Evolutionary conservation across 176 grass and related monocot species (phyloP), one percentile per base, ranked within the genome.

Genomic region (Bromus sterilis): DNA sequence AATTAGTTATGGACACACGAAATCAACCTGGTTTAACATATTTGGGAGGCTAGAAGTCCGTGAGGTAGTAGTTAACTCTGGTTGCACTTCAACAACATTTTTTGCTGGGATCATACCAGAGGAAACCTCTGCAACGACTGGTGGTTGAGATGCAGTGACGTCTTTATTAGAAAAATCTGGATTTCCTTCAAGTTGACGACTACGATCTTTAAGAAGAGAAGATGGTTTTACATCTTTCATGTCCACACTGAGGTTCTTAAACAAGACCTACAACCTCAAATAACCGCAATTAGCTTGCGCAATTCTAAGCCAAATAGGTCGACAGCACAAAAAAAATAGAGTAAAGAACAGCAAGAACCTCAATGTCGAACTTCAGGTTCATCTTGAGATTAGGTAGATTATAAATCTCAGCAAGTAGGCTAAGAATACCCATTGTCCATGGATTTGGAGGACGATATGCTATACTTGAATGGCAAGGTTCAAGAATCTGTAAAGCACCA

Each of bases 141-240:
- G 79, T 60, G 88, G 80, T 84, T 91, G 92, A 74, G 90, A 84
- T 77, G 86, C 77, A 82, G 57, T 75, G 60, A 88, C 86, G 87
- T 98, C 95, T 85, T 98, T 98, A 77, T 91, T 98, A 70, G 95
- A 94, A 91, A 98, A 98, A 88, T 98, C 95, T 24, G 95, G 95
- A 85, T 98, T 98, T 57, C 92, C 92, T 48, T 93, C 92, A 66
- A 91, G 49, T 83, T 98, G 86, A 33, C 92, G 95, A 77, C 61
- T 44, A 76, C 88, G 79, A 69, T 93, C 90, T 90, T 93, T 94
- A 46, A 98, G 87, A 82, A 98, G 92, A 36, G 84, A 84, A 70
- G 90, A 83, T 66, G 95, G 92, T 81, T 98, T 98, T 82, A 94
- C 95, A 89, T 98, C 95, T 87, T 93, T 98, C 88, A 94, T 85